Base-by-base conservation (phyloP, 148 eudicot genomes). In the Rhododendron ferrugineum region DNA sequence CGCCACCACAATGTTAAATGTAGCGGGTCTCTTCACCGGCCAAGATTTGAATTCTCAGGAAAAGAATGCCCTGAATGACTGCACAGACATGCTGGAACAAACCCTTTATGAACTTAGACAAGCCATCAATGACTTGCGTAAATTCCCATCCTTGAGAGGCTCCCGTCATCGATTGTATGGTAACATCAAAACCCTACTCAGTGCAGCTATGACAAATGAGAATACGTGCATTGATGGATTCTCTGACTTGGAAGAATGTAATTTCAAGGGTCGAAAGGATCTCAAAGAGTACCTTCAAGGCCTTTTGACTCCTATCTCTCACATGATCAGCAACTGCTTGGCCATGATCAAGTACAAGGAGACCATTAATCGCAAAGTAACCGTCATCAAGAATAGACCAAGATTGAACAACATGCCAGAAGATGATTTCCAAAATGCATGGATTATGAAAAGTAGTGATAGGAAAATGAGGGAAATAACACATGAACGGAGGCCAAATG, bases 201-300 rank as follows among this genome's bases (percentile, higher is more conserved):
- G 95, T 54, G 94, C 94, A 26, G 95, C 97, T 18, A 94, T 94
- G 94, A 93, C 97, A 10, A 94, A 93, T 80, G 95, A 92, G 87
- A 86, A 89, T 44, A 89, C 95, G 5, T 94, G 95, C 93, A 88
- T 91, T 80, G 93, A 92, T 82, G 95, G 94, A 77, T 93, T 93
- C 79, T 81, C 84, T 5, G 95, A 93, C 28, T 85, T 94, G 85
- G 88, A 88, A 40, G 70, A 60, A 49, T 14, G 40, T 18, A 28
- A 70, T 79, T 72, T 73, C 30, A 85, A 56, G 20, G 15, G 68
- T 52, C 32, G 28, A 72, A 89, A 47, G 70, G 88, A 83, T 84
- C 83, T 87, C 68, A 84, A 85, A 68, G 54, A 86, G 36, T 84
- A 88, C 50, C 88, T 94, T 11, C 88, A 91, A 74, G 81, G 72